Evolutionary conservation across 2,329 filamentous ascomycete species (phyloP), one percentile per base, ranked within the genome.

Genomic region (Aspergillus pseudoglaucus): DNA sequence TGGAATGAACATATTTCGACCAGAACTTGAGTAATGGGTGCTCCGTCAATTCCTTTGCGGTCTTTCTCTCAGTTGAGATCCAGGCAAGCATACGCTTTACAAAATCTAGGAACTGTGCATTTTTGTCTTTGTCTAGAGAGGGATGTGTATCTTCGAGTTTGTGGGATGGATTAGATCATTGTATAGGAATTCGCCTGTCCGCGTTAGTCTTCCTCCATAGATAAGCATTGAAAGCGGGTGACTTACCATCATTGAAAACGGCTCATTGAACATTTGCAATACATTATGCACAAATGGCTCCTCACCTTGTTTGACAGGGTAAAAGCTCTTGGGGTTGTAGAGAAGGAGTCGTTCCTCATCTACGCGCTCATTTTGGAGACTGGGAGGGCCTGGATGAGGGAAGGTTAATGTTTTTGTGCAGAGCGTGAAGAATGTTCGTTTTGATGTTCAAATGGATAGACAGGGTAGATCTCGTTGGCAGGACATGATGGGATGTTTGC

Each of bases 271-370:
- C 20, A 45, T 59, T 22, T 59, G 50, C 39, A 48, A 15, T 3
- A 43, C 46, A 42, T 53, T 58, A 6, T 51, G 44, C 38, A 51
- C 61, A 22, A 57, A 20, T n/a, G 46, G 47, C 4, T 50, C 51
- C 9, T 75, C 60, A 2, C 71, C 69, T 1, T 70, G 53, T 0
- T 56, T 59, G 27, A 62, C 68, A 5, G 68, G 69, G 51, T 74
- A 75, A 48, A 69, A 73, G 1, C 52, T 51, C 7, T 63, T 57
- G 0, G 67, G 49, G 5, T 59, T 48, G 47, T 74, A 73, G n/a
- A 50, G 62, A 0, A 66, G 65, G 8, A 65, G 51, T 1, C 52
- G 52, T 46, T 74, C 73, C 48, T 75, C 71, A 35, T 75, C 70
- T 15, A 72, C 51, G 8, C 50, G 53, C 46, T 54, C 41, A 8